Base-by-base conservation (phyloP, 2,329 filamentous ascomycete species). In the Fusarium anthophilum region DNA sequence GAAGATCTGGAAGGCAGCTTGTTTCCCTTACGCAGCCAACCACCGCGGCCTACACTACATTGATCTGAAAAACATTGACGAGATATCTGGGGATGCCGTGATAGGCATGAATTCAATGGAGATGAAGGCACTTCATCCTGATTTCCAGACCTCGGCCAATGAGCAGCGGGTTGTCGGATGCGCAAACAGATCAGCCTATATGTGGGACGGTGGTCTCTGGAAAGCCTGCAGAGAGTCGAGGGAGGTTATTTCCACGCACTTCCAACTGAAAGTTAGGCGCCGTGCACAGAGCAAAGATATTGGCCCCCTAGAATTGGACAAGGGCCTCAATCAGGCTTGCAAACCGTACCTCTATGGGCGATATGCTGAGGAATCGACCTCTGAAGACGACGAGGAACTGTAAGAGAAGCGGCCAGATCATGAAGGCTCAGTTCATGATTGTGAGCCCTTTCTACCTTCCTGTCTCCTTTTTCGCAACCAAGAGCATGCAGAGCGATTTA, bases 141-240 rank as follows among this genome's bases (percentile, higher is more conserved):
- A 51, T 10, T 18, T 15, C 8, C 12, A 20, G 17, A 53, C 50
- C n/a, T 37, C 48, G 8, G 2, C 13, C 17, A 24, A 15, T 35
- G 12, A 1, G 2, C 22, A 51, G 17, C 5, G 5, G 8, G 3
- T 9, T 32, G 22, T 20, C 12, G 12, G 59, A 26, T 1, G 39
- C 3, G 9, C 10, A 6, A 39, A 55, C 3, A 43, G n/a, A 64
- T 65, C 70, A 3, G 55, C 55, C 17, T 62, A 41, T 30, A 37
- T 64, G 12, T 72, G 63, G 54, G 43, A 72, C 20, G 41, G 9
- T 10, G 69, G 69, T 5, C 69, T 72, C 4, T 62, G 41, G 64
- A 38, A 11, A 4, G 51, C 68, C 6, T 69, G 70, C 6, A 48
- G 12, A 22, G 69, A 72, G 14, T 69, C 69, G 0, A 55, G 59